A percentile compares a stretch with the other conserved stretches of the same genome.
Evolutionary conservation across 805 yeast genomes (phyloP).

Genomic region (Candida patagonica): DNA sequence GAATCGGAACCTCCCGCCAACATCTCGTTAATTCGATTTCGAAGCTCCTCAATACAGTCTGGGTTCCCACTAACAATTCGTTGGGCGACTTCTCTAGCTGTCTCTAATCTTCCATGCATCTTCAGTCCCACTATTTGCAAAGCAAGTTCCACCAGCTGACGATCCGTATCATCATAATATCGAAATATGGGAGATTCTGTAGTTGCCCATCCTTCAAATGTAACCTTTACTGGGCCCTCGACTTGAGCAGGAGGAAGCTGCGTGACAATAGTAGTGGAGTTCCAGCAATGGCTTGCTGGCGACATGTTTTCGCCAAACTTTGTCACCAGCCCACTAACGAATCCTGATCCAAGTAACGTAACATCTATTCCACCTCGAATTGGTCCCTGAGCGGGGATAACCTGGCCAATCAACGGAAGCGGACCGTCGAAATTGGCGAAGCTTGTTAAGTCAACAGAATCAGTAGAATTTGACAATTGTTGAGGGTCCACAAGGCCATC

Average conservation of each 20-base stretch:
- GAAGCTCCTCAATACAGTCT: background rate
- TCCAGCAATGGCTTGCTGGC: conserved; percentile 87
- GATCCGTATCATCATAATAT: conserved; percentile 89
- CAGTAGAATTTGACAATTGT: background rate
- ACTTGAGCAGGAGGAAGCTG: conserved; percentile 84
- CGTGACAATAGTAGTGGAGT: conserved; percentile 86
- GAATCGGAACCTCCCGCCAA: conserved; percentile 18
- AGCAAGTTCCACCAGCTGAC: conserved; percentile 90
- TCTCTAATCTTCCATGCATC: conserved; percentile 93
- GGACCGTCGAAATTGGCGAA: conserved; percentile 20
- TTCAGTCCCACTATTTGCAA: conserved; percentile 93
- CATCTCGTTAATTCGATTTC: background rate
- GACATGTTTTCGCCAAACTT: conserved; percentile 60
- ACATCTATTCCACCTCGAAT: conserved; percentile 93
- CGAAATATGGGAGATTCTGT: conserved; percentile 57
- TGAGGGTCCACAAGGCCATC: background rate
- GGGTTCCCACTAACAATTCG: conserved; percentile 65
- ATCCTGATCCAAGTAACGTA: conserved; percentile 79
- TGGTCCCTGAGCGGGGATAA: conserved; percentile 93
- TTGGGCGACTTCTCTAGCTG: conserved; percentile 87
- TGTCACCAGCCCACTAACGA: conserved; percentile 73
- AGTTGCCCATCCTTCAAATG: conserved; percentile 52
- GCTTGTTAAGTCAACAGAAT: background rate
- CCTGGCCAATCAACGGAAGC: conserved; percentile 64
- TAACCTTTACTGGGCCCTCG: conserved; percentile 86